Evolutionary conservation across 2,329 filamentous ascomycete species (phyloP).

Genomic region (Penicillium sp.): DNA sequence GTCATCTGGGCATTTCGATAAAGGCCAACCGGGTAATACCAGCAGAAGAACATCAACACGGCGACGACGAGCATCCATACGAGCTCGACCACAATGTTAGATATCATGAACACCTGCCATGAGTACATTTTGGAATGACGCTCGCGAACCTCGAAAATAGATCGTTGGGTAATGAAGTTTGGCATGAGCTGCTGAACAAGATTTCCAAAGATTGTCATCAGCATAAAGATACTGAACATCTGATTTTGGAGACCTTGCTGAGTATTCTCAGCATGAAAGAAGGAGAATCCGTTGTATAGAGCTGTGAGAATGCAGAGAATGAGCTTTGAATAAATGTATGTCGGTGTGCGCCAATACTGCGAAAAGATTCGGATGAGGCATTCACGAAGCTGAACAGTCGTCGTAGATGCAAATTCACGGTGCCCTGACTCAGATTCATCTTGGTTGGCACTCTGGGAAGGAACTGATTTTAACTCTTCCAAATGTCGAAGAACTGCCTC

Average conservation of each 20-base stretch:
- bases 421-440: conserved; percentile 48
- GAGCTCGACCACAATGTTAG: conserved; percentile 69
- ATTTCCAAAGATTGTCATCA: conserved; percentile 71
- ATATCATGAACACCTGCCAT: conserved; percentile 66
- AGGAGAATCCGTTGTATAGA: conserved; percentile 79
- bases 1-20: conserved; percentile 36
- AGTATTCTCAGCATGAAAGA: conserved; percentile 71
- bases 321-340: conserved; percentile 81
- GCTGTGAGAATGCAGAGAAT: conserved; percentile 47
- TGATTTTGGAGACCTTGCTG: conserved; percentile 82
- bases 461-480: neutral
- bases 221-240: conserved; percentile 82
- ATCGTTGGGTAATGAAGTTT: conserved; percentile 56
- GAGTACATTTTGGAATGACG: conserved; percentile 68
- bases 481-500: conserved; percentile 47
- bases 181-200: conserved; percentile 55
- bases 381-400: conserved; percentile 63
- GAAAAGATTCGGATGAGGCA: conserved; percentile 74
- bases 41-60: conserved; percentile 58
- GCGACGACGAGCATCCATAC: conserved; percentile 63
- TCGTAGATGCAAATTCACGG: conserved; percentile 72
- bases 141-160: conserved; percentile 60
- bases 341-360: conserved; percentile 85
- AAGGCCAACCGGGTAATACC: conserved; percentile 62
- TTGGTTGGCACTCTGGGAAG: conserved; percentile 52